Base-by-base conservation (phyloP, 108 stramenopile species). In the Skeletonema potamos region DNA sequence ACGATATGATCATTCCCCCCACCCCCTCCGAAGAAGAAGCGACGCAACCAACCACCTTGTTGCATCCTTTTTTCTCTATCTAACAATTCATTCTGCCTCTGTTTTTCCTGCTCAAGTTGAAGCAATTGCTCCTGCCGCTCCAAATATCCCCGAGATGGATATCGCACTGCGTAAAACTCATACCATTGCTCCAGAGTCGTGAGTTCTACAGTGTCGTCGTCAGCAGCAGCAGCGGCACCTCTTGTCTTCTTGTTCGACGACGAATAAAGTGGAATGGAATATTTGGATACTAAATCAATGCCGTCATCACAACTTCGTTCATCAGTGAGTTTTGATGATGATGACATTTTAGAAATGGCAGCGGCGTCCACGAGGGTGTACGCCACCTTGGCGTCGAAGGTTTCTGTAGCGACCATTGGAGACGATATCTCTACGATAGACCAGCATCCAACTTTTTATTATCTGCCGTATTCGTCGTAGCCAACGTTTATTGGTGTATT, bases 111-210 rank as follows among this genome's bases (percentile, higher is more conserved):
- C 76, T 43, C 54, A 22, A 58, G 57, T 44, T 20, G 55, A 26
- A 8, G 57, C 55, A 66, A 32, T 54, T 67, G 12, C 17, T 68
- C 27, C 4, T 33, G 48, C 37, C 51, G 60, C 12, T 68, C 54
- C 20, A 80, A 4, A 61, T 36, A 73, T 11, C 34, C 61, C 44
- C 1, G 0, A 7, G 79, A 80, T 10, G 79, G 79, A 69, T 67
- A 68, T 26, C 62, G 18, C 26, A 39, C 27, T 17, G 79, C 72
- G 28, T 73, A 73, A 64, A 68, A 68, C 43, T 73, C 72, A 29
- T 80, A 80, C 67, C 68, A 73, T 58, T 68, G 63, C 15, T 58
- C 67, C n/a, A 58, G 32, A 2, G 76, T 64, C 3, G 76, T 69
- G 66, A 68, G 57, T 32, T 54, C 41, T 17, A 56, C 65, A 24